Evolutionary conservation across 176 grass and related monocot genomes (phyloP), one percentile per base, ranked within the genome.

Genomic region (Oryza punctata): DNA sequence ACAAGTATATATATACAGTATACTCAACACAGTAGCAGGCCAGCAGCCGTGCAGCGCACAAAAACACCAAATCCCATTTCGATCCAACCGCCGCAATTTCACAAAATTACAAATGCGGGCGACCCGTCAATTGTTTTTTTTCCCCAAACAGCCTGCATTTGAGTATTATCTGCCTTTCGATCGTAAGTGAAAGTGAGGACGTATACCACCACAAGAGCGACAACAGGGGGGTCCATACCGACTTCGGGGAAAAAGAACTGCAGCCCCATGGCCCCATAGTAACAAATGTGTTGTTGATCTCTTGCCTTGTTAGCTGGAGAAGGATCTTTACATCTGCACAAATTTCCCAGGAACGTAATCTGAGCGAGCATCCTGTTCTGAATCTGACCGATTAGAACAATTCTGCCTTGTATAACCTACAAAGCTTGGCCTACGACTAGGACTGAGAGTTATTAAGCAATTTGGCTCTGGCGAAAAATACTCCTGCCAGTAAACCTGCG

Each of bases 401-500:
- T 67, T 67, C 63, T 72, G 44, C 65, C 66, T 27, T 28, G 83
- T 80, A 80, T 25, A 63, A 35, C 47, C 74, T 57, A 65, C n/a
- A 71, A 64, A 85, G 12, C 63, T 78, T 68, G 26, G 37, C 35
- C 12, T 27, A 12, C 11, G 69, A 46, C 69, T 92, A 91, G 59
- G 85, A 72, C 41, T 78, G 30, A 4, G 83, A 87, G 82, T 73
- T 85, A 26, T 86, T 80, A 19, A 82, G 82, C 72, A 98, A 84
- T 85, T 98, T 98, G 4, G 91, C 96, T 82, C 85, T 91, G 19
- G 93, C 91, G 4, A 98, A 98, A 77, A 95, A 93, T 57, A 98
- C 78, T 60, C 96, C 96, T 24, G 96, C 96, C 78, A 95, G 88
- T 69, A 93, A 77, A 66, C 96, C 96, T 98, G 69, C 70, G 41